Base-by-base conservation (phyloP, 2,329 filamentous ascomycete species). In the Aspergillus quadrilineatus region DNA sequence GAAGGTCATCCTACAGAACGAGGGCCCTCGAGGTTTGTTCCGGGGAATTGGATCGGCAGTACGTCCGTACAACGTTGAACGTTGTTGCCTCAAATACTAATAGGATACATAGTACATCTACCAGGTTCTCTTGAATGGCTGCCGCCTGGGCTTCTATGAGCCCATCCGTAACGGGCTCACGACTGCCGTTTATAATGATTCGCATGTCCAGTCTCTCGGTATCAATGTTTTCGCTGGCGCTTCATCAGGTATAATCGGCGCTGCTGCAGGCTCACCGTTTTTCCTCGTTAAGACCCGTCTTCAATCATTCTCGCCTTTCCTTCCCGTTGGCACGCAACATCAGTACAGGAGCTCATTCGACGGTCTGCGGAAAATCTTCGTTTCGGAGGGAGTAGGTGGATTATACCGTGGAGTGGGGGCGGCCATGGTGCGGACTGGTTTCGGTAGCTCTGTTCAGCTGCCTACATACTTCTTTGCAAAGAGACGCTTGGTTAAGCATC, bases 391-490 rank as follows among this genome's bases (percentile, higher is more conserved):
- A 2, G 67, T 93, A 34, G 79, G 79, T 53, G 94, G 94, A 1
- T 77, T 97, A 26, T 99, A 97, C 77, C 84, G 94, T 56, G 94
- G 94, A 56, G 90, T 97, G 1, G 88, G 86, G 3, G 93, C 94
- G 3, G 92, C 94, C 22, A 97, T 97, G 90, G 90, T 99, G 60
- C 83, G 94, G 57, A 99, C 94, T 1, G 93, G 93, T 26, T 97
- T 96, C 67, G 94, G 94, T 50, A 96, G 90, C 75, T 94, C 91
- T 5, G 94, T 97, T 9, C 94, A 99, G 77, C 81, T 99, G 59
- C 94, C 94, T 2, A 99, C 94, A 36, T 99, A 99, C 75, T 99
- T 97, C 77, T 94, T 97, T 67, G 94, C 93, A 10, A 99, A 99
- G 81, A 82, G 94, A 60, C 81, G 89, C 65, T 78, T 99, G 65